Conservation (phyloP, 805 yeast genomes). For the Blastobotrys americana region DNA sequence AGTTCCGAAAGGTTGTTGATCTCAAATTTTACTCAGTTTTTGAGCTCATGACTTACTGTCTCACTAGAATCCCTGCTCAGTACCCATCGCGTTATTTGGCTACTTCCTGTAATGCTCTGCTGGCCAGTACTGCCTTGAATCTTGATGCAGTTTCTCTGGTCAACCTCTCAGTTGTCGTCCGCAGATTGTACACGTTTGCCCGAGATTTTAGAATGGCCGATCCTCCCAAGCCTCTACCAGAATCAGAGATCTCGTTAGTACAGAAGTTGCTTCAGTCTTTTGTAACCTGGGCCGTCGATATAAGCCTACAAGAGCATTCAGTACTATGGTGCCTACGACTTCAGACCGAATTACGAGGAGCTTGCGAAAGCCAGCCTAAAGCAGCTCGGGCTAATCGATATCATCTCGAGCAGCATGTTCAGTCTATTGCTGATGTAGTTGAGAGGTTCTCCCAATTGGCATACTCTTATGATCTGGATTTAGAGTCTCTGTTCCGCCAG, state of each 20-base stretch:
- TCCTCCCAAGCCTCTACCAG: conserved; percentile 35
- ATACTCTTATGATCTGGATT: conserved; percentile 58
- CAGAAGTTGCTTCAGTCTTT: conserved; percentile 58
- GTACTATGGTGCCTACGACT: conserved; percentile 29
- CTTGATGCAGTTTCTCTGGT: conserved; percentile 26
- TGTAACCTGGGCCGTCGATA: conserved; percentile 45
- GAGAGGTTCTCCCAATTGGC: conserved; percentile 45
- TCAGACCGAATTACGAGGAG: conserved; percentile 27
- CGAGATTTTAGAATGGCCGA: conserved; percentile 47
- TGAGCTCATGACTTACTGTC: conserved; percentile 54
- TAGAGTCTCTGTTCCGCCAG: conserved; percentile 24
- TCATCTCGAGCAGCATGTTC: conserved; percentile 23
- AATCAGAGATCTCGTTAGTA: conserved; percentile 42
- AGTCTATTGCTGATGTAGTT: conserved; percentile 30
- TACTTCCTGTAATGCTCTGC: conserved; percentile 54
- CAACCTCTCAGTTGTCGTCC: conserved; percentile 40
- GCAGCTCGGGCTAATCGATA: conserved; percentile 13
- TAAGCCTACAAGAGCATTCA: conserved; percentile 29
- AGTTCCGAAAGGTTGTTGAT: conserved; percentile 23
- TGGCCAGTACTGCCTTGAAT: conserved; percentile 45
- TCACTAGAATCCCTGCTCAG: conserved; percentile 55
- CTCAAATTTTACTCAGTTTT: conserved; percentile 58
- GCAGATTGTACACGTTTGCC: conserved; percentile 51
- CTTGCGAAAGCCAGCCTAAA: conserved; percentile 19
- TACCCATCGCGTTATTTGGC: conserved; percentile 76